Evolutionary conservation across 2,329 filamentous ascomycete genomes (phyloP), one percentile per base, ranked within the genome.

Genomic region (Pseudogymnoascus sp.): DNA sequence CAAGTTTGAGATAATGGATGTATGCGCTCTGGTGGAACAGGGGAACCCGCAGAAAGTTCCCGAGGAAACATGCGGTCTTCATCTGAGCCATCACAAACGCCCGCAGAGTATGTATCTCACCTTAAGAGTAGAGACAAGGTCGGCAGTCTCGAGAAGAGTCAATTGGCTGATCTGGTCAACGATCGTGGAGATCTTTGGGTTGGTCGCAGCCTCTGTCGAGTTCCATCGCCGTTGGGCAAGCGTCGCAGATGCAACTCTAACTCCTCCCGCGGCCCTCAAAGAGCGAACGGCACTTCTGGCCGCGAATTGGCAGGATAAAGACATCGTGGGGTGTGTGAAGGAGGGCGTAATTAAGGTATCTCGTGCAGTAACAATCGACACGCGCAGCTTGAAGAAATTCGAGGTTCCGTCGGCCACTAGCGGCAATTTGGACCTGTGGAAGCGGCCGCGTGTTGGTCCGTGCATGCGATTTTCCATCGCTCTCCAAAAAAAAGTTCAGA

Each of bases 81-180:
- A 31, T 31, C 33, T 38, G 59, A 40, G 14, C 59, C 35, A 60
- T 6, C 38, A 25, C 12, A 25, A n/a, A 23, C 35, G 35, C 33
- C 8, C 38, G 14, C 33, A 5, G 33, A 25, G n/a, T 31, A 12
- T 28, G 38, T 1, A 56, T 33, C 60, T 53, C 79, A 97, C 94
- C 90, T 99, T 99, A 75, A 99, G 82, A 77, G 87, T 91, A 62
- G 92, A 87, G 62, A 99, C 94, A 65, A 99, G 82, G 75, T 97
- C 94, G 64, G 95, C 93, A 40, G 94, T 99, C 84, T 99, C 95
- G 72, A 99, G 80, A 64, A 99, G 83, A 50, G 92, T 99, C 84
- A 99, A 88, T 84, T 94, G 88, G 79, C 93, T 96, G 77, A 99
- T 99, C 79, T 99, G 92, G 76, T 99, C 92, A 73, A 99, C 94